Conservation (phyloP, 768 basidiomycete genomes). For the Macrocybe gigantea region DNA sequence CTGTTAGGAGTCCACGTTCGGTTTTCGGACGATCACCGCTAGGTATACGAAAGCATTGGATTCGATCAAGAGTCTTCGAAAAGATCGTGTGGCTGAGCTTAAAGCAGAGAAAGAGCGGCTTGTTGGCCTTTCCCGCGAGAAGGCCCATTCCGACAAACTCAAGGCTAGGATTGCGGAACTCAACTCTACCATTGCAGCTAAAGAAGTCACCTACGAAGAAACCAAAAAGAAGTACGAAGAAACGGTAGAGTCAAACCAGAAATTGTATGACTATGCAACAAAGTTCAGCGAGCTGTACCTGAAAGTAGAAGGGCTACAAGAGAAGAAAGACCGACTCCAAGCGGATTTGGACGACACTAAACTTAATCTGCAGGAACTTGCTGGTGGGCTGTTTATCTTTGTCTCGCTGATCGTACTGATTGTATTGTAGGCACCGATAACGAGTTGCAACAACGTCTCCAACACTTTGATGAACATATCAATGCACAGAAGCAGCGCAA, state of each 20-base stretch:
- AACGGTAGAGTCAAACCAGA: constrained; percentile 62
- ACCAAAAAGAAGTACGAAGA: constrained; percentile 60
- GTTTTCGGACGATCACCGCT: neutral
- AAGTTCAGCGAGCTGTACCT: constrained; percentile 84
- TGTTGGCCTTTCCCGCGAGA: constrained; percentile 71
- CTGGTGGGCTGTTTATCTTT: constrained; percentile 35
- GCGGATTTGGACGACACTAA: constrained; percentile 57
- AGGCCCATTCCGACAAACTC: constrained; percentile 82
- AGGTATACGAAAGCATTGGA: constrained; percentile 98
- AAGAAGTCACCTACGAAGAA: constrained; percentile 71
- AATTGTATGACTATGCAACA: constrained; percentile 77
- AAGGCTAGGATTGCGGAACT: constrained; percentile 58
- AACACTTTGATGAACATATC: constrained; percentile 57
- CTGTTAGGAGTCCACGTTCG: too few species aligned
- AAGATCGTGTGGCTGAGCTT: constrained; percentile 84
- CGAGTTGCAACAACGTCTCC: constrained; percentile 52
- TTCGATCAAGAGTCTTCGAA: constrained; percentile 83
- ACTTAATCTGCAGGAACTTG: constrained; percentile 60
- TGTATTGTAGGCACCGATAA: constrained; percentile 60
- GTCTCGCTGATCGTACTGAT: constrained; percentile 1
- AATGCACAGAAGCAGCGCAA: constrained; percentile 43
- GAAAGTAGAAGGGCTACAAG: constrained; percentile 56
- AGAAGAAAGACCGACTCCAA: constrained; percentile 56
- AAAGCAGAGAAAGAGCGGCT: constrained; percentile 91
- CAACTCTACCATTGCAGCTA: constrained; percentile 54